Percentiles rank a stretch among this genome's conserved stretches.
Conservation (phyloP, 2,329 filamentous ascomycete species). For the Fusarium sp. region DNA sequence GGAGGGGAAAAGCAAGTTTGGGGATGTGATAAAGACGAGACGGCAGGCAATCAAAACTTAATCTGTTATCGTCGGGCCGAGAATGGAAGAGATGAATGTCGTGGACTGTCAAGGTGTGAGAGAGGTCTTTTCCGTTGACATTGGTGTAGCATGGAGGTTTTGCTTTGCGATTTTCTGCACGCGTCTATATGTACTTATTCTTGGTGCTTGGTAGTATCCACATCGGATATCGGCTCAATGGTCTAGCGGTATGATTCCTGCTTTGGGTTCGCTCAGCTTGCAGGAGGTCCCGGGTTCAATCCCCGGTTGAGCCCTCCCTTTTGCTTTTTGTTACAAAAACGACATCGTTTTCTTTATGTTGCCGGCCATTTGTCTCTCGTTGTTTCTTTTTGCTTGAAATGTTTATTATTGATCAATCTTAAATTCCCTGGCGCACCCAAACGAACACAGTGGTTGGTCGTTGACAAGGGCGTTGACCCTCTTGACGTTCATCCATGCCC, state of each 20-base stretch:
- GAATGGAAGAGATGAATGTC: neutral
- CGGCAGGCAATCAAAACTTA: neutral
- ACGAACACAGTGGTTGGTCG: too few species aligned
- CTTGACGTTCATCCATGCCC: too few species aligned
- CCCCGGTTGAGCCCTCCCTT: conserved; percentile 49
- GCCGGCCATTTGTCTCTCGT: too few species aligned
- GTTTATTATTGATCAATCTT: too few species aligned
- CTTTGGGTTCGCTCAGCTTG: conserved; percentile 40
- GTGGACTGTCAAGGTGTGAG: neutral
- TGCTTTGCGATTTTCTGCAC: fast-evolving
- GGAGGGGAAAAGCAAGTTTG: neutral
- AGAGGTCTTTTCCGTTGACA: neutral
- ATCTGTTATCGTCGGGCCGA: neutral
- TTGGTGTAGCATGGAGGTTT: too few species aligned
- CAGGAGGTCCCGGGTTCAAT: conserved; percentile 60
- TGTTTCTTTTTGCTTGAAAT: too few species aligned
- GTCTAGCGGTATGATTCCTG: conserved; percentile 39
- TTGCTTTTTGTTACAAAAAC: neutral
- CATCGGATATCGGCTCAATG: conserved; percentile 26
- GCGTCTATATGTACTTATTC: too few species aligned
- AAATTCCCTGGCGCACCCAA: too few species aligned
- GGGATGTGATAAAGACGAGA: neutral
- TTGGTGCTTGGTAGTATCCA: neutral
- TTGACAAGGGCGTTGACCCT: too few species aligned
- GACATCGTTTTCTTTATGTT: too few species aligned